Evolutionary conservation across 768 basidiomycete genomes (phyloP).

Genomic region (Mrakia hoshinonis): DNA sequence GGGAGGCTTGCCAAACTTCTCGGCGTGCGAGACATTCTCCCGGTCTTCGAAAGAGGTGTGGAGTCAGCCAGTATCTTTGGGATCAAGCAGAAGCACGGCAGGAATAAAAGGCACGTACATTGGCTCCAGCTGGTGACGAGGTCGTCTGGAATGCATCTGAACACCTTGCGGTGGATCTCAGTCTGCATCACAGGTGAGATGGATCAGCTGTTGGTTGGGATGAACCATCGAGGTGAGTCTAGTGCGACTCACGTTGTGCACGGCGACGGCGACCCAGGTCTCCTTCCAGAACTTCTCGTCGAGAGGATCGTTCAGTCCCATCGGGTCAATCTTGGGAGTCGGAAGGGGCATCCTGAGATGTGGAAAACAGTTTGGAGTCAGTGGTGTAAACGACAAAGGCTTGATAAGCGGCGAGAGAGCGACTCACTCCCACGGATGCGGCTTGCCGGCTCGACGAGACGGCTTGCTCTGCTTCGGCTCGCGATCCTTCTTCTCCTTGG

Average conservation of each 20-base stretch:
- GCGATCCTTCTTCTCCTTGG: not conserved
- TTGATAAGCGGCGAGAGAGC: too few relatives aligned
- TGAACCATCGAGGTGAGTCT: too few relatives aligned
- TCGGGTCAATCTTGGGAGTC: constrained; percentile 62
- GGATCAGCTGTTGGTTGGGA: not conserved
- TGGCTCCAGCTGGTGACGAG: constrained; percentile 89
- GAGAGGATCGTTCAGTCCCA: constrained; percentile 82
- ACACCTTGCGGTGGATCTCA: constrained; percentile 89
- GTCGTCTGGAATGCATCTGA: constrained; percentile 88
- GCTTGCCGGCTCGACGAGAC: not conserved
- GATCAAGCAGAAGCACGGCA: not conserved
- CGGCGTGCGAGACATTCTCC: constrained; percentile 35
- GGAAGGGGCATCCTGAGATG: constrained; percentile 48
- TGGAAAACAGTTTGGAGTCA: not conserved
- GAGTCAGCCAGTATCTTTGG: not conserved
- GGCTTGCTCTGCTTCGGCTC: not conserved
- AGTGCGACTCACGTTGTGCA: constrained; percentile 67
- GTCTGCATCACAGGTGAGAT: constrained; percentile 50
- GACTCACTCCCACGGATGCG: constrained; percentile 27
- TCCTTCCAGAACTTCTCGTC: constrained; percentile 80
- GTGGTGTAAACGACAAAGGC: not conserved
- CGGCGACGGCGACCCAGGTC: constrained; percentile 77
- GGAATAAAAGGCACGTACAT: constrained; percentile 49
- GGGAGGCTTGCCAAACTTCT: constrained; percentile 40
- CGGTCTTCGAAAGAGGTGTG: not conserved